Conservation (phyloP, 306 rosid genomes). For the Medicago ruthenica region DNA sequence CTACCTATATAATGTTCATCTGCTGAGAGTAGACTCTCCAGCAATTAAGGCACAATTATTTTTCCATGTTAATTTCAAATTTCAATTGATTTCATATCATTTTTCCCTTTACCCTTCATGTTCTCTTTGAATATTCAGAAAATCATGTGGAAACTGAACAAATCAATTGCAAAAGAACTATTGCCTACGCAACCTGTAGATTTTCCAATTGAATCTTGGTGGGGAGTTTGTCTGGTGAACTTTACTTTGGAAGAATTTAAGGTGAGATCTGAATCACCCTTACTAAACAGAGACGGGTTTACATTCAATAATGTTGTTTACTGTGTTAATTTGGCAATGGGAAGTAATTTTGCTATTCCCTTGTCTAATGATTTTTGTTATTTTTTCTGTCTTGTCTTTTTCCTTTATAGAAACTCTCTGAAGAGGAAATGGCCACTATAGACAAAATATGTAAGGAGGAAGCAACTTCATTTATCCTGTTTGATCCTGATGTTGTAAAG, state of each 20-base stretch:
- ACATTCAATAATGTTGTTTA: conserved; percentile 28
- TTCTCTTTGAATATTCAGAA: conserved; percentile 75
- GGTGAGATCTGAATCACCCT: conserved; percentile 60
- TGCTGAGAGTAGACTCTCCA: conserved; percentile 9
- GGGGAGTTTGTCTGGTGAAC: conserved; percentile 98
- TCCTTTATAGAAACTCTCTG: conserved; percentile 79
- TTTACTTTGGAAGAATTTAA: conserved; percentile 98
- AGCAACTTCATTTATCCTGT: conserved; percentile 79
- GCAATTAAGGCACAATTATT: not conserved
- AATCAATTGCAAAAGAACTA: conserved; percentile 95
- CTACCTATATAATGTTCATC: not conserved
- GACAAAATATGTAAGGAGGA: conserved; percentile 98
- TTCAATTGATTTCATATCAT: conserved; percentile 20
- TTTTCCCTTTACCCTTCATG: conserved; percentile 42
- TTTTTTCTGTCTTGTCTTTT: conserved; percentile 39
- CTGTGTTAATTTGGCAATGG: conserved; percentile 21
- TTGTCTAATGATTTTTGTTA: conserved; percentile 35
- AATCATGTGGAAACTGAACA: conserved; percentile 99
- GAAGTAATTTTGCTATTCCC: conserved; percentile 29
- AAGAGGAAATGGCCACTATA: conserved; percentile 93
- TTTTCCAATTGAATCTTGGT: conserved; percentile 94
- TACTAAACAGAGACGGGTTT: not conserved
- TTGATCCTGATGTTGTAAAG: conserved; percentile 78
- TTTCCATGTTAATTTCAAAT: conserved; percentile 16
- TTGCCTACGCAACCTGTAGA: conserved; percentile 93